These are phyloP conservation scores for Polyporus tsugae DNA, from an alignment of 1,284 basidiomycete genomes.

Conservation along the genomic window DNA sequence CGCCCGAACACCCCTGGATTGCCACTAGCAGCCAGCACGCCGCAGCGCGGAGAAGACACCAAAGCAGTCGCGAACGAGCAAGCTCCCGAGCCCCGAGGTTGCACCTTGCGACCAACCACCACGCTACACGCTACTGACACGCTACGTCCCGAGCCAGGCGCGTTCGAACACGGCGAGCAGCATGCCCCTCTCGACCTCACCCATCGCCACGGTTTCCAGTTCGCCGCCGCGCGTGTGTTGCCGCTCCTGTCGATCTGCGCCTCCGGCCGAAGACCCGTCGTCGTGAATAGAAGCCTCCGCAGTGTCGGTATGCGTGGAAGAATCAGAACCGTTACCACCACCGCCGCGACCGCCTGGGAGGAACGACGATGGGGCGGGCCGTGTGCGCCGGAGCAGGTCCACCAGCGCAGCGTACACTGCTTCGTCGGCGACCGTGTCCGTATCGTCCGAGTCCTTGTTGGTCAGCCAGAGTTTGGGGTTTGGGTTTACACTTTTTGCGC, in stretches of 20 bases:
- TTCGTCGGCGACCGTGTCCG: slow-evolving; percentile 17
- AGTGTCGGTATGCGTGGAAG: neutral
- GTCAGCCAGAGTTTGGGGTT: neutral
- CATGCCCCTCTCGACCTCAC: slow-evolving; percentile 57
- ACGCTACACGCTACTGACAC: neutral
- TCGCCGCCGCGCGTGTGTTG: neutral
- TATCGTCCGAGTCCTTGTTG: neutral
- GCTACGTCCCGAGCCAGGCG: slow-evolving; percentile 46
- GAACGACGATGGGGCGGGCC: slow-evolving; percentile 4
- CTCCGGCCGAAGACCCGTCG: neutral
- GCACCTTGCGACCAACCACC: too few species aligned
- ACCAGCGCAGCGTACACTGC: slow-evolving; percentile 29
- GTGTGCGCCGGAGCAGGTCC: slow-evolving; percentile 30
- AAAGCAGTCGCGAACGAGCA: neutral
- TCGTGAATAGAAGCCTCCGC: neutral
- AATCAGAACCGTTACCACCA: neutral
- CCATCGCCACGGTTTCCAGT: slow-evolving; percentile 36
- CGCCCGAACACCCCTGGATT: slow-evolving; percentile 8
- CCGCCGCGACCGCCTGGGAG: neutral
- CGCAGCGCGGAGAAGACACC: neutral
- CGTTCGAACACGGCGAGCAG: slow-evolving; percentile 57
- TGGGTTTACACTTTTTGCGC: neutral
- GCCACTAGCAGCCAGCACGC: too few species aligned
- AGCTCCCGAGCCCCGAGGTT: neutral
- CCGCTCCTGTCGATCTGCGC: slow-evolving; percentile 12